Evolutionary conservation across 805 yeast species (phyloP), one percentile per base, ranked within the genome.

Genomic region (Kockiozyma suomiensis): DNA sequence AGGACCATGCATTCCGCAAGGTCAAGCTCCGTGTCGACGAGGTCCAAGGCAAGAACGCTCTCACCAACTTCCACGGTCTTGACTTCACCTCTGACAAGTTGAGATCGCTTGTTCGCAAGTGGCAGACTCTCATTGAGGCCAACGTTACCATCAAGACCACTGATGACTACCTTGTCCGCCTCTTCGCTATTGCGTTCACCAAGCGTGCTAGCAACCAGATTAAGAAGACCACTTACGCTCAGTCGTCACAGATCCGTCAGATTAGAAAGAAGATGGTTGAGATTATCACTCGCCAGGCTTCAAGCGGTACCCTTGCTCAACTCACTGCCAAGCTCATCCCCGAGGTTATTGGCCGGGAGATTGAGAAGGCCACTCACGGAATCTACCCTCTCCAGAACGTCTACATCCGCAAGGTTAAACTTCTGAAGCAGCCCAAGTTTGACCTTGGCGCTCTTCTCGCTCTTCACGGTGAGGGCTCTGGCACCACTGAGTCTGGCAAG

Each of bases 31-130:
- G 97, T 84, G 96, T 93, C 74, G 98, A 92, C 76, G 98, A 93
- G 83, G 97, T 92, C 73, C 97, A 93, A 84, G 98, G 97, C 83
- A 90, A 90, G 84, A 91, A 92, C 87, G 85, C 92, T 77, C 85
- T 92, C 79, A 92, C 98, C 85, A 93, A 93, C 96, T 93, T 92
- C 96, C 97, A 92, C 85, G 98, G 98, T 76, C 81, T 93, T 81
- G 96, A 91, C 84, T 92, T 93, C 87, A 92, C 98, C 76, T 84
- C 96, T 70, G 97, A 92, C 84, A 93, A 93, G 85, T 84, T 93
- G 78, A 90, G 96, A 84, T 92, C 97, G 62, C 85, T 93, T 79
- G 97, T 92, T 69, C 90, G 97, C 87, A 92, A 93, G 82, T 93
- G 97, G 97, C 98, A 92, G 85, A 86, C 97, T 70, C 84, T 93